These are phyloP conservation scores for Trichoderma asperellum DNA, from an alignment of 2,329 filamentous ascomycete genomes.

Conservation along the genomic window DNA sequence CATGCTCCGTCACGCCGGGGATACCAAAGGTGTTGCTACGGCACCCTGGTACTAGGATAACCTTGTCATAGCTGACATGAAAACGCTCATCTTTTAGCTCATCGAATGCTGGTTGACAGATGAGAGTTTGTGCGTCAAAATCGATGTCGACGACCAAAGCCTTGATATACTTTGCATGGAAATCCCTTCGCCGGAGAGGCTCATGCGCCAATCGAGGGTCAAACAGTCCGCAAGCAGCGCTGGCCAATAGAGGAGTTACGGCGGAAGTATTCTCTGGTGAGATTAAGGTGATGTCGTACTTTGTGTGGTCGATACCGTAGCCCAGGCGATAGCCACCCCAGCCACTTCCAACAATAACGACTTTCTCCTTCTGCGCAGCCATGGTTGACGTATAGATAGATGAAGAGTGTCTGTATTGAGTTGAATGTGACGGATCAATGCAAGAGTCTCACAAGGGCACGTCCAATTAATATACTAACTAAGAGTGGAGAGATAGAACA, in stretches of 20 bases:
- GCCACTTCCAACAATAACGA: background rate
- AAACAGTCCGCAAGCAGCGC: background rate
- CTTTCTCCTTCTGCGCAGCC: background rate
- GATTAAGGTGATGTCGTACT: background rate
- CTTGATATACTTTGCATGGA: background rate
- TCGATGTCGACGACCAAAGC: background rate
- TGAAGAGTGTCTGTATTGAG: background rate
- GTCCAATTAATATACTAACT: background rate
- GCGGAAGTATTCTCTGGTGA: background rate
- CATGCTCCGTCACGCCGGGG: background rate
- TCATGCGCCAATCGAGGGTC: background rate
- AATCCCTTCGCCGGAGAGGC: background rate
- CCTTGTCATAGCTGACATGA: background rate
- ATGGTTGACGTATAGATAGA: background rate
- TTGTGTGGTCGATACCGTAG: background rate
- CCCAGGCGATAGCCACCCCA: background rate
- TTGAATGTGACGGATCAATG: rapidly evolving
- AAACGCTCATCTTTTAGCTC: background rate
- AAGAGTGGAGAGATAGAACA: background rate
- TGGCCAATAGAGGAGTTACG: background rate
- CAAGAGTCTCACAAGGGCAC: background rate
- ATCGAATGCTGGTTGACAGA: background rate
- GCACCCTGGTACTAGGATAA: background rate
- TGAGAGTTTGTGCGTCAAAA: background rate
- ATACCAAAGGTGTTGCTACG: background rate